These are phyloP conservation scores for Pseudozyma tsukubaensis DNA, from an alignment of 1,284 basidiomycete genomes.

Conservation along the genomic window DNA sequence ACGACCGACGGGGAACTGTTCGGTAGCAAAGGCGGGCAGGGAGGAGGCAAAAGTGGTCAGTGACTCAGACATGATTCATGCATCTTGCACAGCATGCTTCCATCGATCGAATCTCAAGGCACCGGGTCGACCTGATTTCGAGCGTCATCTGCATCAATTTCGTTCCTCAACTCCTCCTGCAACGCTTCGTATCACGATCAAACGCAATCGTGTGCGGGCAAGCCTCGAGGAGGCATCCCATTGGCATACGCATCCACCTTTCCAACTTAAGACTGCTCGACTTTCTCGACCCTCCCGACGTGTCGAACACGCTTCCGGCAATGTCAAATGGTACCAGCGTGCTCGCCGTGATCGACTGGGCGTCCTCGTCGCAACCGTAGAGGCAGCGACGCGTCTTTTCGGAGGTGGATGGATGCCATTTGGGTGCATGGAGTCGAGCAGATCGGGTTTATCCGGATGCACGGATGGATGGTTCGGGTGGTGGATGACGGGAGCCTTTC, in stretches of 20 bases:
- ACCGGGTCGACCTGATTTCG: no score
- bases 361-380: not conserved
- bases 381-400: slow-evolving; percentile 9
- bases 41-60: slow-evolving; percentile 7
- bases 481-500: no score
- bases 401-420: slow-evolving; percentile 12
- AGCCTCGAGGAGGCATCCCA: not conserved
- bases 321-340: not conserved
- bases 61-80: no score
- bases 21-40: not conserved
- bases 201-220: no score
- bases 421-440: not conserved
- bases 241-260: not conserved
- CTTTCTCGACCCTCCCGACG: slow-evolving; percentile 1
- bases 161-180: not conserved
- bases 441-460: not conserved
- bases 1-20: slow-evolving; percentile 89
- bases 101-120: not conserved
- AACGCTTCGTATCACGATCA: no score
- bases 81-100: not conserved
- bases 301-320: not conserved
- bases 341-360: not conserved
- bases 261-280: not conserved
- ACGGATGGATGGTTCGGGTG: slow-evolving; percentile 6
- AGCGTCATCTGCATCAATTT: not conserved